Evolutionary conservation across 805 yeast genomes (phyloP), one percentile per base, ranked within the genome.

Genomic region (Ogataea paradorogensis): DNA sequence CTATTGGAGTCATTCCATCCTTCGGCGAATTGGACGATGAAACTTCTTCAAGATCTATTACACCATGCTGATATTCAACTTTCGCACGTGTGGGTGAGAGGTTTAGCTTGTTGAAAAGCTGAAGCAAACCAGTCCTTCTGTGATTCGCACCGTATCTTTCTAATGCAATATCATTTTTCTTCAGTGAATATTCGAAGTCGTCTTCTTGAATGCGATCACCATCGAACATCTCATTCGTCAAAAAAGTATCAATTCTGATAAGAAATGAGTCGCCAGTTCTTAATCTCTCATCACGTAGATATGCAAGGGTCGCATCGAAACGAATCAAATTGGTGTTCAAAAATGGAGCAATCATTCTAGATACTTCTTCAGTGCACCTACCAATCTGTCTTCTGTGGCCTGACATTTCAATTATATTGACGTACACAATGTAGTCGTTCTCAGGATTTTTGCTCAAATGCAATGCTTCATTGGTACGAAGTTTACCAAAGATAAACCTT

Each of bases 191-290:
- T 13, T 35, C 32, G 27, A 45, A 26, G 23, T 46, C 36, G 27
- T 47, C 52, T 6, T 71, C 62, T 53, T 80, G 89, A 9, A 64
- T 71, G 4, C 5, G 2, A 10, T 68, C 70, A 0, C 28, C 23
- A 7, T 24, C 24, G 23, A 53, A 53, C 14, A 40, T 20, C 5
- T 15, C 9, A 8, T 26, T 15, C 2, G 40, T 35, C 18, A 90
- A 56, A 54, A 59, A 85, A 43, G 88, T 76, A 51, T 87, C 85
- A 4, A 86, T 62, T 51, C 81, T 86, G 0, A 88, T 66, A 15
- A 76, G 68, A 52, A 90, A 82, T 1, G 82, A 70, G 53, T 88
- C 95, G 3, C 97, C 98, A 1, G 80, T 74, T 8, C 84, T 69
- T 24, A 89, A 57, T 22, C 80, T 58, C 9, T 67, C 65, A 14